These are phyloP conservation scores for Ballota nigra DNA, from an alignment of 257 asterid species.

Conservation along the genomic window DNA sequence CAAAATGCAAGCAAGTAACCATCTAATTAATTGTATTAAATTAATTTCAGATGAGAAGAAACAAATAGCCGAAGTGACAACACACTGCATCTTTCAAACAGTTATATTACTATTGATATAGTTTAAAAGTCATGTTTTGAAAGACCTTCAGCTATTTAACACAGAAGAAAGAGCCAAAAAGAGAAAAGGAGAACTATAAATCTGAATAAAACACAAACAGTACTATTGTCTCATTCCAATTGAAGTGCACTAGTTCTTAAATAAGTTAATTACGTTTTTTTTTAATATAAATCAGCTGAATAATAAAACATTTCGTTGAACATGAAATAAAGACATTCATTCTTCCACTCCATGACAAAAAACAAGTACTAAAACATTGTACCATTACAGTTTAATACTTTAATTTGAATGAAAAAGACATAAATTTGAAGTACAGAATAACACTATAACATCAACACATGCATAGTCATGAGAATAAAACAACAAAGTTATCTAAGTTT, in stretches of 20 bases:
- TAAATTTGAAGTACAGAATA: constrained; percentile 14
- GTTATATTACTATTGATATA: constrained; percentile 16
- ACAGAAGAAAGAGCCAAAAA: neutral
- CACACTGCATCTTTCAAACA: constrained; percentile 35
- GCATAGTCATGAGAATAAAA: neutral
- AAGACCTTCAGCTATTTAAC: neutral
- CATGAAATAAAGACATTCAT: neutral
- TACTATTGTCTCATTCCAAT: neutral
- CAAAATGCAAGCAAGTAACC: neutral
- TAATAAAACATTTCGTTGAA: neutral
- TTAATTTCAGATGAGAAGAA: neutral
- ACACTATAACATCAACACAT: neutral
- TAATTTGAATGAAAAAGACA: constrained; percentile 15
- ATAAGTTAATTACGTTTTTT: neutral
- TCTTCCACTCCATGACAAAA: neutral
- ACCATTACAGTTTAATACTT: neutral
- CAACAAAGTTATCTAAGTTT: neutral
- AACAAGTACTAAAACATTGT: neutral
- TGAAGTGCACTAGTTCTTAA: neutral
- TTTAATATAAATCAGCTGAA: neutral
- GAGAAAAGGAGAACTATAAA: neutral
- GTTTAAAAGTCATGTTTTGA: neutral
- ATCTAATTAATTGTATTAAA: neutral
- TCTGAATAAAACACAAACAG: neutral
- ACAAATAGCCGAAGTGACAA: constrained; percentile 36